phyloP scores from a whole-genome alignment of 2,329 filamentous ascomycete genomes.

The Cladosporium sp. region DNA sequence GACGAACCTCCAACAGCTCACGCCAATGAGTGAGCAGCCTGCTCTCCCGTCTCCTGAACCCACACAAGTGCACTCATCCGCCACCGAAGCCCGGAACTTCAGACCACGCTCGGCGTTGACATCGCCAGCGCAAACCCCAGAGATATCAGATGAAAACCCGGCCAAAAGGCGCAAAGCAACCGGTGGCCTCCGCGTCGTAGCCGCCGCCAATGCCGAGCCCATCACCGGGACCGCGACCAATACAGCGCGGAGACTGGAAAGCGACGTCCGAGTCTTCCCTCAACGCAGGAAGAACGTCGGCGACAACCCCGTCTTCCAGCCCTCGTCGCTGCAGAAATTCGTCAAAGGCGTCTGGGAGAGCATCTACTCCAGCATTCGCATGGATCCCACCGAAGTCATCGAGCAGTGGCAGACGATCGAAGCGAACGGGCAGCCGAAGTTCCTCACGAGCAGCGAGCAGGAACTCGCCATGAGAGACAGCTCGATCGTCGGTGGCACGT shows the following conservation, averaged over 20 bases:
- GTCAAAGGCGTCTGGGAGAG: conserved; percentile 49
- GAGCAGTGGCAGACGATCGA: conserved; percentile 33
- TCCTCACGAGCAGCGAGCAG: conserved; percentile 21
- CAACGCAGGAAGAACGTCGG: conserved; percentile 27
- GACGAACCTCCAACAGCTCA: neutral
- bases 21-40: neutral
- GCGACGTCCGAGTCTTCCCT: conserved; percentile 22
- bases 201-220: conserved; percentile 14
- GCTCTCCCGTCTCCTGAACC: conserved; percentile 1
- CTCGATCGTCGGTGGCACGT: conserved; percentile 24
- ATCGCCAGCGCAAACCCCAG: conserved; percentile 1
- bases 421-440: conserved; percentile 24
- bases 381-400: conserved; percentile 37
- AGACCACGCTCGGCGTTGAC: conserved; percentile 4
- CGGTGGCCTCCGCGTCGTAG: conserved; percentile 28
- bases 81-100: conserved; percentile 5
- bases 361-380: conserved; percentile 39
- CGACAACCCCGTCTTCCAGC: conserved; percentile 41
- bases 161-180: conserved; percentile 42
- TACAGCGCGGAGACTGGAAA: conserved; percentile 20
- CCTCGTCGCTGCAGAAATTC: conserved; percentile 46
- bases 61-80: neutral
- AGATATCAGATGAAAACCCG: conserved; percentile 7
- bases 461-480: conserved; percentile 19
- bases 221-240: conserved; percentile 5